Evolutionary conservation across 306 rosid species (phyloP).

Genomic region (Cucurbita maxima): DNA sequence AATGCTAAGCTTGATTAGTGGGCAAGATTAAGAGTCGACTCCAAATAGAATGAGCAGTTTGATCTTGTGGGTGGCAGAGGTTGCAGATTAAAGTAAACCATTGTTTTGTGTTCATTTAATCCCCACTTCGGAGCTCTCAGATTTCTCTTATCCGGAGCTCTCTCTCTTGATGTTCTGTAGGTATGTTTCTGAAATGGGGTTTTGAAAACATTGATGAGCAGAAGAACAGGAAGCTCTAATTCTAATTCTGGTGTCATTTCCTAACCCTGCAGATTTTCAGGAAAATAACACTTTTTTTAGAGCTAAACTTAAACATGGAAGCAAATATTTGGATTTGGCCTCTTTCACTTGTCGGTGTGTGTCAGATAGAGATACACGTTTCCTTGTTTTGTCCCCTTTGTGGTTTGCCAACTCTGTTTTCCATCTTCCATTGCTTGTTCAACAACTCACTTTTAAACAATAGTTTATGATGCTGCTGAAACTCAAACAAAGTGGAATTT

Average conservation of each 20-base stretch:
- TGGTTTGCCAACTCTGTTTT: not conserved
- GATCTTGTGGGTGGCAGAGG: too few species aligned
- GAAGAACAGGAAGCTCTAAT: too few species aligned
- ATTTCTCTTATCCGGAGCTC: too few species aligned
- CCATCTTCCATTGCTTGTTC: not conserved
- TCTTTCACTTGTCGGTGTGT: not conserved
- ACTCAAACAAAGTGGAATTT: not conserved
- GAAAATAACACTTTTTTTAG: not conserved
- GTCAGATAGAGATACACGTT: not conserved
- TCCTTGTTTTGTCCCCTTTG: constrained; percentile 1
- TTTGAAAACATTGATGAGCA: not conserved
- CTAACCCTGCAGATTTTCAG: not conserved
- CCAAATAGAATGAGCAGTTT: too few species aligned
- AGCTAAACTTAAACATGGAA: not conserved
- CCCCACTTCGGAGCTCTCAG: too few species aligned
- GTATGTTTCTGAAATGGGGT: not conserved
- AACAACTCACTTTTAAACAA: not conserved
- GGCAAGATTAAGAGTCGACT: too few species aligned
- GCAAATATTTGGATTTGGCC: not conserved
- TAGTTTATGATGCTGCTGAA: not conserved
- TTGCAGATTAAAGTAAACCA: too few species aligned
- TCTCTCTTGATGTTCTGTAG: not conserved
- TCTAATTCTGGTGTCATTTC: not conserved
- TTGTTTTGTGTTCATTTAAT: too few species aligned
- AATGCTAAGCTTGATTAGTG: too few species aligned